Percentiles rank a stretch among this genome's conserved stretches.
These are phyloP conservation scores for Neonectria faginata DNA, from an alignment of 2,329 filamentous ascomycete species.

Conservation along the genomic window DNA sequence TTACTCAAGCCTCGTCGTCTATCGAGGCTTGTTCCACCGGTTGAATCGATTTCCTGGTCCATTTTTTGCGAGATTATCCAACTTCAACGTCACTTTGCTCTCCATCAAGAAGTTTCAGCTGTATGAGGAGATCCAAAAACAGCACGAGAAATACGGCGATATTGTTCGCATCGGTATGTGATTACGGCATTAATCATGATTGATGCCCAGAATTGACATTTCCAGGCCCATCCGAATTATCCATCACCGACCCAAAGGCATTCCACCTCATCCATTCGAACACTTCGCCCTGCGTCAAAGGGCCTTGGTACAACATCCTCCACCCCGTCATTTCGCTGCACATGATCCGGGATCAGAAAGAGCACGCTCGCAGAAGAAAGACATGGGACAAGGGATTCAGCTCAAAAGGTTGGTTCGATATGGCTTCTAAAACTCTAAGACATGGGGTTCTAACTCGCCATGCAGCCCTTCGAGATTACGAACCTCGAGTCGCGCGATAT, in stretches of 20 bases:
- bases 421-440: too few relatives aligned
- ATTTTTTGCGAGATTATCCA: slow-evolving; percentile 20
- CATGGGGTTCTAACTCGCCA: not conserved
- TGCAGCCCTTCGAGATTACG: slow-evolving; percentile 27
- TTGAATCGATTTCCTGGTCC: slow-evolving; percentile 27
- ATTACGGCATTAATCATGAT: not conserved
- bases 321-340: slow-evolving; percentile 27
- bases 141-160: slow-evolving; percentile 28
- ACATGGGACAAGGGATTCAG: slow-evolving; percentile 36
- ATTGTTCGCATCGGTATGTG: slow-evolving; percentile 32
- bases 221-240: slow-evolving; percentile 26
- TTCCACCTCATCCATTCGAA: slow-evolving; percentile 29
- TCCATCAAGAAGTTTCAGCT: slow-evolving; percentile 8
- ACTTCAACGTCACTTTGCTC: slow-evolving; percentile 24
- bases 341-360: slow-evolving; percentile 6
- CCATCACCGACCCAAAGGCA: slow-evolving; percentile 28
- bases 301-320: slow-evolving; percentile 29
- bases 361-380: slow-evolving; percentile 30
- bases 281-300: slow-evolving; percentile 20
- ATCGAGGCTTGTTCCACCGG: slow-evolving; percentile 29
- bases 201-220: not conserved
- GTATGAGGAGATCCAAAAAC: slow-evolving; percentile 26
- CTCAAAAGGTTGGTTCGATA: slow-evolving; percentile 23
- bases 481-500: slow-evolving; percentile 21
- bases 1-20: slow-evolving; percentile 21